Evolutionary conservation across 2,329 filamentous ascomycete genomes (phyloP).

Genomic region (Colletotrichum camelliae): DNA sequence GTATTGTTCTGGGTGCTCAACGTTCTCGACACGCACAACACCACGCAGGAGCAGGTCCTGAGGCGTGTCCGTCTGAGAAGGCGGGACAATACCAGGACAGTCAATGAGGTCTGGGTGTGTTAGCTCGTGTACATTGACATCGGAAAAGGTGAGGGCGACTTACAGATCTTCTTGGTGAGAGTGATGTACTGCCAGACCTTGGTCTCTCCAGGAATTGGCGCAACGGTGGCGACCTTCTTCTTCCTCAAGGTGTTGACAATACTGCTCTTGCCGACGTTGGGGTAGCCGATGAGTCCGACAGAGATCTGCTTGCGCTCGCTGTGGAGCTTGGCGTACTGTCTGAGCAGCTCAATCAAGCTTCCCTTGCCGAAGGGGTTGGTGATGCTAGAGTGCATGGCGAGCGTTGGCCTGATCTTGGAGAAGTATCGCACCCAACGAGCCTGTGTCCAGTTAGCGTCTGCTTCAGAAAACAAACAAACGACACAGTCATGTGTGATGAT

Average conservation of each 20-base stretch:
- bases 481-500: constrained; percentile 26
- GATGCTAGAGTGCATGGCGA: constrained; percentile 93
- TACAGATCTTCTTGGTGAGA: constrained; percentile 83
- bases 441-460: constrained; percentile 54
- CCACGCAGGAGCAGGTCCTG: constrained; percentile 89
- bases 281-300: constrained; percentile 80
- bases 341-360: constrained; percentile 86
- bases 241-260: constrained; percentile 96
- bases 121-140: neutral
- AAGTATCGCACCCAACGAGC: constrained; percentile 90
- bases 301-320: constrained; percentile 91
- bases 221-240: constrained; percentile 93
- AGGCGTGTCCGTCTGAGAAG: constrained; percentile 81
- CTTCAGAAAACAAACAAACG: constrained; percentile 10
- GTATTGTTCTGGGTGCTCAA: constrained; percentile 92
- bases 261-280: constrained; percentile 94
- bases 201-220: constrained; percentile 94
- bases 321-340: constrained; percentile 92
- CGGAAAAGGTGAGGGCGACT: neutral
- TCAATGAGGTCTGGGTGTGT: constrained; percentile 74
- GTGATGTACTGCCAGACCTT: constrained; percentile 99
- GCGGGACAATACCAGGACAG: constrained; percentile 94
- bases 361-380: constrained; percentile 98
- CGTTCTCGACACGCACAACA: constrained; percentile 93
- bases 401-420: constrained; percentile 89